Percentiles rank a stretch among this genome's conserved stretches.
These are phyloP conservation scores for Alloteropsis angusta DNA, from an alignment of 202 grass and related monocot species.

Conservation along the genomic window DNA sequence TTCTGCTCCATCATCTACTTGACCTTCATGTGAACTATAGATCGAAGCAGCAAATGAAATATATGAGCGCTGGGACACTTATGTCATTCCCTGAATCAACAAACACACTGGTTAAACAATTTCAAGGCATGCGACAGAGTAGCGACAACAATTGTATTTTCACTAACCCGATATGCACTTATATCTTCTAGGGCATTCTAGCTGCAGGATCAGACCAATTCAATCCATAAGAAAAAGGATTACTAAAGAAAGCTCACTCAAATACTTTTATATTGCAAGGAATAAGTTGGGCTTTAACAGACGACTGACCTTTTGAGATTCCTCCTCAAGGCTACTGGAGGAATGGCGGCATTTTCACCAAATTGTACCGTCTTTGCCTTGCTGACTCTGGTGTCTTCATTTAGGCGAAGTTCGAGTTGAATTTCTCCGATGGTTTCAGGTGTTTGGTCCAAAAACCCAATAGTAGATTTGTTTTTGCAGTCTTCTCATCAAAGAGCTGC, in stretches of 20 bases:
- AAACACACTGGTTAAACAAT: conserved; percentile 6
- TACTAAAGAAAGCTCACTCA: neutral
- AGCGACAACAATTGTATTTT: neutral
- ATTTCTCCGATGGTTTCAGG: neutral
- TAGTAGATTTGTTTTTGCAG: conserved; percentile 14
- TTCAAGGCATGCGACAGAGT: neutral
- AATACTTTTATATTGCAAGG: neutral
- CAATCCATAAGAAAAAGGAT: conserved; percentile 16
- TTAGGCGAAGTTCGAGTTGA: neutral
- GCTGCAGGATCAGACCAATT: conserved; percentile 29
- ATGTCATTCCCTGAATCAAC: conserved; percentile 15
- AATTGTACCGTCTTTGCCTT: neutral
- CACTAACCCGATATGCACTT: conserved; percentile 12
- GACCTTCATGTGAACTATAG: conserved; percentile 27
- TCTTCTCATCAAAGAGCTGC: conserved; percentile 34
- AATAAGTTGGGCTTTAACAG: neutral
- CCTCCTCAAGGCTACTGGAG: neutral
- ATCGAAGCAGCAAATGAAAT: conserved; percentile 14
- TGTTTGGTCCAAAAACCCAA: neutral
- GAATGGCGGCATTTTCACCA: neutral
- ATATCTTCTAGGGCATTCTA: conserved; percentile 10
- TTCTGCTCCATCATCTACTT: conserved; percentile 22
- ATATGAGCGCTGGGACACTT: neutral
- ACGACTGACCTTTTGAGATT: conserved; percentile 20
- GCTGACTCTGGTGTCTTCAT: conserved; percentile 4